Percentiles rank a stretch among this genome's conserved stretches.
These are phyloP conservation scores for Clitopilus hobsonii DNA, from an alignment of 768 basidiomycete genomes.

Conservation along the genomic window DNA sequence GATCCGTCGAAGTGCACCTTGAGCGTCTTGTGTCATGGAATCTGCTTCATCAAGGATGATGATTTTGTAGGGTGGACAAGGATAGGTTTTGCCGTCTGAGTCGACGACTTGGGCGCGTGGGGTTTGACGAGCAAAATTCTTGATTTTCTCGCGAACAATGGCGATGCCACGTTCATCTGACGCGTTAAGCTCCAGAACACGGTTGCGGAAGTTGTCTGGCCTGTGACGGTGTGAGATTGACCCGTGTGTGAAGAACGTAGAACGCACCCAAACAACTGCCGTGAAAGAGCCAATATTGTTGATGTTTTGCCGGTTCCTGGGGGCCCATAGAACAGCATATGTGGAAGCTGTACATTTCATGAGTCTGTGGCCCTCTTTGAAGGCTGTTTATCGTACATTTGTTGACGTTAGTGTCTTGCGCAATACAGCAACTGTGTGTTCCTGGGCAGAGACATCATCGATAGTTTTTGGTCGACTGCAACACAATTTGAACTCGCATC, in stretches of 20 bases:
- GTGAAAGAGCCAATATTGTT: constrained; percentile 89
- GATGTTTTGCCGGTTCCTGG: constrained; percentile 99
- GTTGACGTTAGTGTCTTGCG: constrained; percentile 87
- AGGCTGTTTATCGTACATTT: constrained; percentile 54
- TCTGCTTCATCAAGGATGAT: constrained; percentile 99
- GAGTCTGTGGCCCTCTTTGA: not conserved
- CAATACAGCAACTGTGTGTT: constrained; percentile 91
- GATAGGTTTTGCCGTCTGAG: constrained; percentile 82
- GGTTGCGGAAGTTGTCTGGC: constrained; percentile 88
- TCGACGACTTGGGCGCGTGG: constrained; percentile 70
- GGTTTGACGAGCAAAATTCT: constrained; percentile 92
- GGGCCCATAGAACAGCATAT: constrained; percentile 99
- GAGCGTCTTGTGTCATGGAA: constrained; percentile 99
- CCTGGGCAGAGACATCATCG: constrained; percentile 96
- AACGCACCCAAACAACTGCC: constrained; percentile 87
- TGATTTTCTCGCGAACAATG: constrained; percentile 98
- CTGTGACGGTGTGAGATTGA: constrained; percentile 32
- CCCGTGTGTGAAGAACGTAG: constrained; percentile 14
- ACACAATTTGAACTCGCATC: constrained; percentile 2
- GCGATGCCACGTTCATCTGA: constrained; percentile 97
- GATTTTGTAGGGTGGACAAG: constrained; percentile 97
- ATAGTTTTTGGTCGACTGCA: constrained; percentile 93
- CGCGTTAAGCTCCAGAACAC: constrained; percentile 96
- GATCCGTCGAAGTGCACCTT: constrained; percentile 93
- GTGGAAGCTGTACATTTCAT: constrained; percentile 68